Evolutionary conservation across 2,329 filamentous ascomycete species (phyloP).

Genomic region (Raffaelea deltoideospora): DNA sequence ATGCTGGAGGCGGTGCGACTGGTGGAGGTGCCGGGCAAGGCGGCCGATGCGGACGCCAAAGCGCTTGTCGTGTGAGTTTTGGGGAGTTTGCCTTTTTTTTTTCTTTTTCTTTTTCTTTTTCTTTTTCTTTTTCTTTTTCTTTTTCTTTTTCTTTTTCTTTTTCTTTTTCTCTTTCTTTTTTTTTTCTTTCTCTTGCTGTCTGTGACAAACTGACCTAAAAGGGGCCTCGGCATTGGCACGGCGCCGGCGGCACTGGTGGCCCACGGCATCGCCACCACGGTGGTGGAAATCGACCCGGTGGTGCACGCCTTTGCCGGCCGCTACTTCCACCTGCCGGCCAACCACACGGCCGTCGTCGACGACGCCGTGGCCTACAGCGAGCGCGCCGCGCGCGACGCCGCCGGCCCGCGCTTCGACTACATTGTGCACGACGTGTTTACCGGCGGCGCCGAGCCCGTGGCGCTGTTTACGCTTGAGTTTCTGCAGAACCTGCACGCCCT

Average conservation of each 20-base stretch:
- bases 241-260: conserved; percentile 73
- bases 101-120: too few species aligned
- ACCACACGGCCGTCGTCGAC: conserved; percentile 65
- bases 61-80: conserved; percentile 68
- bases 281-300: conserved; percentile 85
- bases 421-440: conserved; percentile 98
- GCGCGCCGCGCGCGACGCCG: conserved; percentile 23
- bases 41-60: conserved; percentile 50
- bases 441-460: conserved; percentile 78
- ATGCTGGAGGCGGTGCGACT: conserved; percentile 87
- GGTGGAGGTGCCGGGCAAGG: conserved; percentile 41
- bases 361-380: conserved; percentile 64
- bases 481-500: conserved; percentile 54
- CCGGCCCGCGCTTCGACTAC: conserved; percentile 56
- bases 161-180: not conserved
- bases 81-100: not conserved
- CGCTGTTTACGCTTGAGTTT: conserved; percentile 80
- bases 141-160: not conserved
- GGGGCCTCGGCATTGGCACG: conserved; percentile 83
- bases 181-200: conserved; percentile 5
- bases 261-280: conserved; percentile 82
- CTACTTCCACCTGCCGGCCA: conserved; percentile 66
- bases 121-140: not conserved
- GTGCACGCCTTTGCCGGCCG: conserved; percentile 71
- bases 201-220: too few species aligned